These are phyloP conservation scores for Candida smagusa DNA, from an alignment of 1,139 yeast species.

Conservation along the genomic window DNA sequence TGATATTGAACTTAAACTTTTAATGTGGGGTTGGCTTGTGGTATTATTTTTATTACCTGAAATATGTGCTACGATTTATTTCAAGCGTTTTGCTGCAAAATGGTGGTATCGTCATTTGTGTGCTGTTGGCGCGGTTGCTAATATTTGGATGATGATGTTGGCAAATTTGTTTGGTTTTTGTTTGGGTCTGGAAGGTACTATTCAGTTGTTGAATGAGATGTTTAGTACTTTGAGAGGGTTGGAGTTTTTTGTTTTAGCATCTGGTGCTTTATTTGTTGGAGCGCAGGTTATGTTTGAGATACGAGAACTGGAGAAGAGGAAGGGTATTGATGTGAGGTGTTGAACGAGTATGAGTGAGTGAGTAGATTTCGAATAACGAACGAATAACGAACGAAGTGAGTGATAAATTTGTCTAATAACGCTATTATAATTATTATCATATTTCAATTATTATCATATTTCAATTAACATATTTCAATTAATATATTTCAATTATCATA, in stretches of 20 bases:
- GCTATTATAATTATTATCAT: too few species aligned
- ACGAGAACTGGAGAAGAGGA: constrained; percentile 79
- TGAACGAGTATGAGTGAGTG: constrained; percentile 22
- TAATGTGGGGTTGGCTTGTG: constrained; percentile 95
- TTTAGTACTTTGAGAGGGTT: constrained; percentile 69
- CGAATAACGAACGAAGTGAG: too few species aligned
- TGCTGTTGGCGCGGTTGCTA: constrained; percentile 81
- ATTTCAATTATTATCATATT: too few species aligned
- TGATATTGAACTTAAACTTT: constrained; percentile 80
- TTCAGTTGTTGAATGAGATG: constrained; percentile 63
- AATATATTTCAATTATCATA: too few species aligned
- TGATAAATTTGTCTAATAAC: background rate
- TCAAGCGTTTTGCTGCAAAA: constrained; percentile 38
- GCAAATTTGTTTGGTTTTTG: constrained; percentile 96
- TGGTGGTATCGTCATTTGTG: constrained; percentile 82
- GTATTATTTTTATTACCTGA: constrained; percentile 91
- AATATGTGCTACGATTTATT: constrained; percentile 53
- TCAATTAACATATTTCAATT: too few species aligned
- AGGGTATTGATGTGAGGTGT: constrained; percentile 80
- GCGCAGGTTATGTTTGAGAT: constrained; percentile 94
- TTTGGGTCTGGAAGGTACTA: constrained; percentile 82
- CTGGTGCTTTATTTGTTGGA: constrained; percentile 71
- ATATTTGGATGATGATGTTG: constrained; percentile 98
- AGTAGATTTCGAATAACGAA: background rate
- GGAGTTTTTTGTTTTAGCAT: constrained; percentile 60